Percentiles rank a stretch among this genome's conserved stretches.
Conservation (phyloP, 768 basidiomycete species). For the Amanita rimosa region DNA sequence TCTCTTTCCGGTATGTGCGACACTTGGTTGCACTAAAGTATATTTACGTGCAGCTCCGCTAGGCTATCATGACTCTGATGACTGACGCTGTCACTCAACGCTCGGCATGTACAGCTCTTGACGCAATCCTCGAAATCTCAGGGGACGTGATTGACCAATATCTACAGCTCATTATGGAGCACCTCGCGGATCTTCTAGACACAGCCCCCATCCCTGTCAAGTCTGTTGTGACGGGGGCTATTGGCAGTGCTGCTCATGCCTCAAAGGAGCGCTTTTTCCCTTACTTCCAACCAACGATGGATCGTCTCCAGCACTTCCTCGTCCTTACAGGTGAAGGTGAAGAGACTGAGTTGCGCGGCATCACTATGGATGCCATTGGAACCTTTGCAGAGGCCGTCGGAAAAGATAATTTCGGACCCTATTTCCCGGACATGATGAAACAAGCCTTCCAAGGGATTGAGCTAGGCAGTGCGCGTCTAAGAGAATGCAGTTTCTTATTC, state of each 20-base stretch:
- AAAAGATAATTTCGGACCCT: constrained; percentile 86
- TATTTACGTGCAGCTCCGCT: constrained; percentile 4
- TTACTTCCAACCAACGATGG: constrained; percentile 91
- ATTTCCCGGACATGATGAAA: constrained; percentile 94
- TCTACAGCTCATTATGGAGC: constrained; percentile 89
- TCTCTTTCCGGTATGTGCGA: constrained; percentile 67
- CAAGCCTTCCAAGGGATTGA: constrained; percentile 86
- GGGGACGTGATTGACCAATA: constrained; percentile 87
- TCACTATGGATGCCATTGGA: constrained; percentile 98
- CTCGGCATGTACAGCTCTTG: constrained; percentile 92
- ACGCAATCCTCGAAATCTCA: constrained; percentile 91
- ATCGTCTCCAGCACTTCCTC: constrained; percentile 81
- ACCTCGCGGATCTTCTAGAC: constrained; percentile 77
- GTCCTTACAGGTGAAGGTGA: constrained; percentile 79
- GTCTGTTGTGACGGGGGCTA: constrained; percentile 92
- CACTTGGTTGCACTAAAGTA: neutral
- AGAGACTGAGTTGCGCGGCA: constrained; percentile 89
- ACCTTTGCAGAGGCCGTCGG: constrained; percentile 98
- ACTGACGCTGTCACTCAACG: constrained; percentile 81
- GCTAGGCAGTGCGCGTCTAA: constrained; percentile 75
- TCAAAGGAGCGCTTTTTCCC: constrained; percentile 85
- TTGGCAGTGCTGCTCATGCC: constrained; percentile 96
- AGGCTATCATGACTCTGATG: constrained; percentile 89
- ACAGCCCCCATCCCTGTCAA: constrained; percentile 82
- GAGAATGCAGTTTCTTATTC: constrained; percentile 96